Percentiles rank a stretch among this genome's conserved stretches.
Conservation (phyloP, 2,329 filamentous ascomycete species). For the Sclerotinia nivalis region DNA sequence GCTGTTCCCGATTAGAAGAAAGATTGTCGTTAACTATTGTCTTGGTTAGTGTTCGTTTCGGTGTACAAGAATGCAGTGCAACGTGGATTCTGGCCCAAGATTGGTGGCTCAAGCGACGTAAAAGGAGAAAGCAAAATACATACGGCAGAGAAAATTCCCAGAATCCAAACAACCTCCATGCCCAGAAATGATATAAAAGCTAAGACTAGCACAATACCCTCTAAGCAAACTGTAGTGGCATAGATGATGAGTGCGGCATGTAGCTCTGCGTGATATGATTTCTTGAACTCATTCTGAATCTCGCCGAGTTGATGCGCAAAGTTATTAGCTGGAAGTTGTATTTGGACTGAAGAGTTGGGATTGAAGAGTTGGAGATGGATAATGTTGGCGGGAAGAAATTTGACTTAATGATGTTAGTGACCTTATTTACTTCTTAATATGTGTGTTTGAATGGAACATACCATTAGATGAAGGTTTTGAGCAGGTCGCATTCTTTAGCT, state of each 20-base stretch:
- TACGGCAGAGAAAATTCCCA: not conserved
- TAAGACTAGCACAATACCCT: not conserved
- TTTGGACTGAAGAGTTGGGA: not conserved
- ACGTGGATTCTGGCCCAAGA: not conserved
- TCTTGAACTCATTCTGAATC: not conserved
- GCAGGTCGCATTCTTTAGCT: slow-evolving; percentile 4
- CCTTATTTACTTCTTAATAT: not conserved
- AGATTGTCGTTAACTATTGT: not conserved
- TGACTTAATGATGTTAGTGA: not conserved
- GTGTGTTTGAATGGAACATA: not conserved
- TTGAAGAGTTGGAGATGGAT: slow-evolving; percentile 10
- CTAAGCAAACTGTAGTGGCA: not conserved
- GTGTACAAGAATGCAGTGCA: not conserved
- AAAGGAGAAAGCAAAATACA: not conserved
- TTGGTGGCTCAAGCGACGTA: not conserved
- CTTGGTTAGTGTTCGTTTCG: not conserved
- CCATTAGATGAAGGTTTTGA: slow-evolving; percentile 4
- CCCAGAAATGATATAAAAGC: not conserved
- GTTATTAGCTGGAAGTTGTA: not conserved
- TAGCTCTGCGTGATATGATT: slow-evolving; percentile 2
- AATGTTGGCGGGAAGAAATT: not conserved
- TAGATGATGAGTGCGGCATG: slow-evolving; percentile 1
- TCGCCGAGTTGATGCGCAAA: slow-evolving; percentile 9
- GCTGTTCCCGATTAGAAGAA: not conserved
- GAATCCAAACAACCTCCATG: not conserved